Percentiles rank a stretch among this genome's conserved stretches.
These are phyloP conservation scores for Fusarium pseudograminearum DNA, from an alignment of 2,329 filamentous ascomycete species.

Conservation along the genomic window DNA sequence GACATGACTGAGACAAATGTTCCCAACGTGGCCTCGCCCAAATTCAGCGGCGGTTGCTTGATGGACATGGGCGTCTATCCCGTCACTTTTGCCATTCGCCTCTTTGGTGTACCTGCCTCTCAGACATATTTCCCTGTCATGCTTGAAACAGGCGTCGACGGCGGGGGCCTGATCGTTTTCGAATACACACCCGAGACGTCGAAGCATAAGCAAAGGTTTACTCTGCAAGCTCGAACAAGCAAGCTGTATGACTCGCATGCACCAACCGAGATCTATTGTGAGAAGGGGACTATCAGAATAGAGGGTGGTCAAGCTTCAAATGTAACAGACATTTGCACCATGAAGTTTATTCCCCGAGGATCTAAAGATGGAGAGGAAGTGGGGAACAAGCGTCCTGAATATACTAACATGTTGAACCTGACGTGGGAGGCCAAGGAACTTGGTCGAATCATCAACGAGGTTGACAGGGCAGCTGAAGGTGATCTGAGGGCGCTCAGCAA, in stretches of 20 bases:
- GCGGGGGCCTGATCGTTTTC: constrained; percentile 26
- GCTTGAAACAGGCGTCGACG: constrained; percentile 25
- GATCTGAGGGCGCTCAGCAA: constrained; percentile 24
- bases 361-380: constrained; percentile 25
- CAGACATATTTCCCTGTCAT: constrained; percentile 26
- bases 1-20: constrained; percentile 19
- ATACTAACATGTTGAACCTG: constrained; percentile 29
- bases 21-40: constrained; percentile 33
- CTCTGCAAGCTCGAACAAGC: constrained; percentile 26
- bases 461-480: constrained; percentile 18
- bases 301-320: constrained; percentile 23
- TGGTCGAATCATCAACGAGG: constrained; percentile 27
- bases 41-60: constrained; percentile 32
- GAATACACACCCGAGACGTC: constrained; percentile 27
- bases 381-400: constrained; percentile 26
- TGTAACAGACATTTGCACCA: constrained; percentile 29
- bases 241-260: constrained; percentile 36
- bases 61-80: constrained; percentile 42
- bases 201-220: constrained; percentile 26
- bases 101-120: constrained; percentile 28
- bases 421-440: constrained; percentile 39
- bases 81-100: constrained; percentile 33
- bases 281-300: constrained; percentile 37
- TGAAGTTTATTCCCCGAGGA: constrained; percentile 31
- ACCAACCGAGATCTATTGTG: constrained; percentile 37